Evolutionary conservation across 2,329 filamentous ascomycete genomes (phyloP).

Genomic region (Atkinsonella hypoxylon): DNA sequence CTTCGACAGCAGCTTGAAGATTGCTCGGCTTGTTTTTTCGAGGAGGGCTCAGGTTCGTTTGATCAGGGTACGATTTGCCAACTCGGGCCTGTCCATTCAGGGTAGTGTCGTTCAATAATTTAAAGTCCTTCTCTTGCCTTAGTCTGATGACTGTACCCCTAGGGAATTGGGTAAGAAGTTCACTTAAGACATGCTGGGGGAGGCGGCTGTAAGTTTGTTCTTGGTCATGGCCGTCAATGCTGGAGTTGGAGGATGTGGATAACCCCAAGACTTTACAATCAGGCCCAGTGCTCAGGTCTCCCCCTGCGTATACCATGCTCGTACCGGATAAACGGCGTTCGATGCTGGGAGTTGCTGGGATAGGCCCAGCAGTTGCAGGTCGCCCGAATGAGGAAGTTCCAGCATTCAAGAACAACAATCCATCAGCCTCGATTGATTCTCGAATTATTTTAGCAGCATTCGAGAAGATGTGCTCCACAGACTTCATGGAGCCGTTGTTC

Average conservation of each 20-base stretch:
- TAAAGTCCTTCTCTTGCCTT: not conserved
- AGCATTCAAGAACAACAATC: slow-evolving; percentile 21
- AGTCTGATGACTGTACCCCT: slow-evolving; percentile 3
- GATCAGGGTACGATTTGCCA: not conserved
- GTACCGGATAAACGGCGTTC: not conserved
- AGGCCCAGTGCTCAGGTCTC: not conserved
- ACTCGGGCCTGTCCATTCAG: not conserved
- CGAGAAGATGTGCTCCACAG: slow-evolving; percentile 20
- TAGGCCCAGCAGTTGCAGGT: not conserved
- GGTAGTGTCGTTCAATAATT: not conserved
- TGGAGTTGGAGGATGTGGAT: slow-evolving; percentile 23
- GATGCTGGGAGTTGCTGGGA: not conserved
- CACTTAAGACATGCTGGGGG: slow-evolving; percentile 2
- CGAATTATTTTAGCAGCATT: slow-evolving; percentile 33
- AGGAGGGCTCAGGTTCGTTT: not conserved
- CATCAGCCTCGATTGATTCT: slow-evolving; percentile 28
- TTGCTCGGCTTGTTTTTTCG: not conserved
- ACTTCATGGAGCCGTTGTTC: slow-evolving; percentile 2
- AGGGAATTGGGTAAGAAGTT: slow-evolving; percentile 1
- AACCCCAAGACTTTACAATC: slow-evolving; percentile 25
- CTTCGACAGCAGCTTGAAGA: not conserved
- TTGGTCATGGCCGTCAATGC: slow-evolving; percentile 19
- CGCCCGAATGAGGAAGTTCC: slow-evolving; percentile 17
- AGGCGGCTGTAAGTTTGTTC: slow-evolving; percentile 2
- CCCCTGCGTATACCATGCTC: slow-evolving; percentile 1